These are phyloP conservation scores for Pezicula carpinea DNA, from an alignment of 2,329 filamentous ascomycete species.

Conservation along the genomic window DNA sequence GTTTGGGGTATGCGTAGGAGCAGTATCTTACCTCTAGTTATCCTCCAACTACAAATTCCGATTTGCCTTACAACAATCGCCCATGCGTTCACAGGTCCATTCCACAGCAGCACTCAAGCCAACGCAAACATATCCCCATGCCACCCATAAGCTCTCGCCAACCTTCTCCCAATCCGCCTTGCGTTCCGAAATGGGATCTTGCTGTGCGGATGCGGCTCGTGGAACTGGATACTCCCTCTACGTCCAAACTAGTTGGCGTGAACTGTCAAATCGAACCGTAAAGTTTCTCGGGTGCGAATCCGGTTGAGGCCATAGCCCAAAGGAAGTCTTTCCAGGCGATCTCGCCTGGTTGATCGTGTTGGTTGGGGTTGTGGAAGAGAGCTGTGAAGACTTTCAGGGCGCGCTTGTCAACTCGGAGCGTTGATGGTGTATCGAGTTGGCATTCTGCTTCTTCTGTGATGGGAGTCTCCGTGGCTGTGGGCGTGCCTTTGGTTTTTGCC, in stretches of 20 bases:
- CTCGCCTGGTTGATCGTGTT: slow-evolving; percentile 38
- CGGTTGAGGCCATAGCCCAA: slow-evolving; percentile 43
- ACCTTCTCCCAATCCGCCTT: slow-evolving; percentile 41
- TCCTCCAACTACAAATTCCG: too few relatives aligned
- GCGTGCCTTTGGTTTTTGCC: slow-evolving; percentile 19
- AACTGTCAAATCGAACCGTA: slow-evolving; percentile 61
- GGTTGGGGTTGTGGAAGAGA: slow-evolving; percentile 34
- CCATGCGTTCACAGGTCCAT: too few relatives aligned
- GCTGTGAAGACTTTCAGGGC: slow-evolving; percentile 37
- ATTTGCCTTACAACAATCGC: too few relatives aligned
- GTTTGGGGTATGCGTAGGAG: too few relatives aligned
- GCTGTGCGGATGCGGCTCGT: slow-evolving; percentile 51
- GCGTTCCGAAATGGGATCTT: slow-evolving; percentile 47
- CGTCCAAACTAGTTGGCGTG: slow-evolving; percentile 32
- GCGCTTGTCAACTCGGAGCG: slow-evolving; percentile 31
- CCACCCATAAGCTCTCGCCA: slow-evolving; percentile 49
- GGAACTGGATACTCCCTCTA: slow-evolving; percentile 51
- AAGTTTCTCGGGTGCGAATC: slow-evolving; percentile 50
- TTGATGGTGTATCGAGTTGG: slow-evolving; percentile 18
- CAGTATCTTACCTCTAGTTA: too few relatives aligned
- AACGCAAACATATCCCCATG: slow-evolving; percentile 38
- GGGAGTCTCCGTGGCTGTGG: slow-evolving; percentile 1
- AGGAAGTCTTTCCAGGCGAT: slow-evolving; percentile 49
- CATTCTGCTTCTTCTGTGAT: not conserved
- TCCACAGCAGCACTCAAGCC: slow-evolving; percentile 4